A percentile compares a stretch with the other conserved stretches of the same genome.
Evolutionary conservation across 176 grass and related monocot species (phyloP).

Genomic region (Urochloa ruziziensis): DNA sequence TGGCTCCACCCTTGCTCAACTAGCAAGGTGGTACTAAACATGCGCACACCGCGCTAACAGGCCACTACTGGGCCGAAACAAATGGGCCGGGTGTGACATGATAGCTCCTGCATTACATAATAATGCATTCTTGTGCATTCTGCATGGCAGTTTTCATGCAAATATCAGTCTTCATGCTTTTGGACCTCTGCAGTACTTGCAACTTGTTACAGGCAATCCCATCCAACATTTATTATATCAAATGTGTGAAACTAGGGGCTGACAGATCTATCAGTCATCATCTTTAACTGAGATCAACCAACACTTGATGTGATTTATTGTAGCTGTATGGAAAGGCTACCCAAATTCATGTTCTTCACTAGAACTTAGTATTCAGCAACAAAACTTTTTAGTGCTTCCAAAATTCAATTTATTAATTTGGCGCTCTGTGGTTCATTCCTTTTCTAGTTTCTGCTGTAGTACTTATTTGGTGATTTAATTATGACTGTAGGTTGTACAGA

Average conservation of each 20-base stretch:
- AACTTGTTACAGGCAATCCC: not conserved
- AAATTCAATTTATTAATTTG: not conserved
- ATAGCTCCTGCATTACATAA: not conserved
- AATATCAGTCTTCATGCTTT: not conserved
- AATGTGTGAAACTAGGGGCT: not conserved
- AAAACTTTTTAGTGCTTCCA: conserved; percentile 2
- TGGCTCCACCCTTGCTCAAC: too few species aligned
- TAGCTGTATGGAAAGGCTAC: conserved; percentile 7
- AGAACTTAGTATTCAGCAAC: not conserved
- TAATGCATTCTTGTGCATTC: not conserved
- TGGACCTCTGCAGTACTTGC: not conserved
- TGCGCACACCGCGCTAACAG: too few species aligned
- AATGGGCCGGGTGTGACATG: too few species aligned
- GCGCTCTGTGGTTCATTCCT: not conserved
- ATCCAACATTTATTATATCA: not conserved
- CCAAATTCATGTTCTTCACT: not conserved
- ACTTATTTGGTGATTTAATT: conserved; percentile 3
- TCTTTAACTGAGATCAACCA: not conserved
- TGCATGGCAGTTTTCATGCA: not conserved
- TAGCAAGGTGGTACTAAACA: too few species aligned
- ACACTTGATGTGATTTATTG: not conserved
- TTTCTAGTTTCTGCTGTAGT: not conserved
- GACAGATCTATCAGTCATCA: not conserved
- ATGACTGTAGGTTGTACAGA: conserved; percentile 74
- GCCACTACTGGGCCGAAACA: too few species aligned